phyloP scores from a whole-genome alignment of 2,329 filamentous ascomycete genomes.

The Xylariaceae sp. region DNA sequence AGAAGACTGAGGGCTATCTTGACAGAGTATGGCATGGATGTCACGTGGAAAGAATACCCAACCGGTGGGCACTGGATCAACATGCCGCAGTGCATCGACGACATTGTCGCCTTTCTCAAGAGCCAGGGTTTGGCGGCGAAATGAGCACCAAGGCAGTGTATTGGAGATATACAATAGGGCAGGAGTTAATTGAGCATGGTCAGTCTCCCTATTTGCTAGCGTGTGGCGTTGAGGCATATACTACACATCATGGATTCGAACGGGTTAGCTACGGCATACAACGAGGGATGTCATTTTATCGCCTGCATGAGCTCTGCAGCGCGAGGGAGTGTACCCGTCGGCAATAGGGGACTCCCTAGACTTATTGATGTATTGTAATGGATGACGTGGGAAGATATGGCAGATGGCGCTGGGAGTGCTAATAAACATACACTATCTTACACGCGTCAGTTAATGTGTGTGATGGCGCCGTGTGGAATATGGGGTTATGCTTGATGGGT shows the following conservation, averaged over 20 bases:
- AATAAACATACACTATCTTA: too few relatives aligned
- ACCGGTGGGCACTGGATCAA: slow-evolving; percentile 45
- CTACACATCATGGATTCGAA: not conserved
- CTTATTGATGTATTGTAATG: too few relatives aligned
- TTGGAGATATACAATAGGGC: not conserved
- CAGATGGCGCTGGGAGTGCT: too few relatives aligned
- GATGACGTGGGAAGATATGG: too few relatives aligned
- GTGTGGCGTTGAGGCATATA: not conserved
- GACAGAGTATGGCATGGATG: slow-evolving; percentile 35
- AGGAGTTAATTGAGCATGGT: too few relatives aligned
- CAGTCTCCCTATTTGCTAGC: not conserved
- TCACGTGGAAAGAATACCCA: slow-evolving; percentile 42
- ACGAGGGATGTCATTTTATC: not conserved
- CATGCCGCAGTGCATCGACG: slow-evolving; percentile 40
- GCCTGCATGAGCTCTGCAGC: slow-evolving; percentile 3
- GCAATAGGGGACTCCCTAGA: too few relatives aligned
- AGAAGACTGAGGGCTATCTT: slow-evolving; percentile 35
- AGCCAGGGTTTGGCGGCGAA: slow-evolving; percentile 7
- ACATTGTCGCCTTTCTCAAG: slow-evolving; percentile 36
- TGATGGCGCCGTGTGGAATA: too few relatives aligned
- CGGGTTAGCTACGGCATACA: not conserved
- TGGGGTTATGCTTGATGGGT: too few relatives aligned
- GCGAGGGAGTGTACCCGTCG: not conserved
- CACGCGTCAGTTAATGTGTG: too few relatives aligned
- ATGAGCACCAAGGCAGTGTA: not conserved